Base-by-base conservation (phyloP, 164 flowering plant species). In the Dillenia suffruticosa region DNA sequence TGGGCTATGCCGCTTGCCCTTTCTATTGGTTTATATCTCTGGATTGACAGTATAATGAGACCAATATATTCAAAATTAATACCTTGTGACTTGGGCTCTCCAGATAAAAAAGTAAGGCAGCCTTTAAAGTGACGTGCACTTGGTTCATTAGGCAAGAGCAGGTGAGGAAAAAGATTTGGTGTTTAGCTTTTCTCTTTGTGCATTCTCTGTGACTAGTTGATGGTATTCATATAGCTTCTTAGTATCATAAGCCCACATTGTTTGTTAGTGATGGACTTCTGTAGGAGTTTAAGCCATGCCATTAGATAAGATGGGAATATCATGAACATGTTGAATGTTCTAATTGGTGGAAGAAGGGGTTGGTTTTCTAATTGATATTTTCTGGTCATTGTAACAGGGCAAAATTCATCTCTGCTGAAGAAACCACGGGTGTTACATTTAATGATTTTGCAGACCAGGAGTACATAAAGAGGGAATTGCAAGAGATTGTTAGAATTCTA, bases 361-460 rank as follows among this genome's bases (percentile, higher is more conserved):
- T 26, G 5, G 3, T 26, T 26, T 26, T 26, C 40, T 26, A 26
- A 26, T 26, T 26, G 40, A 26, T 26, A 26, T 26, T 26, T 26
- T 26, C 40, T 5, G 2, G 2, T 26, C 40, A 26, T 26, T 26
- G 40, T 44, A 44, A 50, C 82, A 90, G 98, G 81, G 97, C 97
- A 46, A 91, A 89, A 69, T 94, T 94, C 75, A 91, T 94, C 70
- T 87, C 98, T 44, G 98, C 97, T 54, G 98, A 94, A 79, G 97
- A 91, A 74, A 81, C 79, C 54, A 91, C 97, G 26, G 94, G 98
- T 56, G 84, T 90, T 59, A 90, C 98, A 47, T 93, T 93, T 73
- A 82, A 86, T 72, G 98, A 93, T 74, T 93, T 93, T 87, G 97
- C 96, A 70, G 98, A 97, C 43, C 98, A 93, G 79, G 98, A 93